phyloP scores from a whole-genome alignment of 2,329 filamentous ascomycete species.

The Coleophoma cylindrospora region DNA sequence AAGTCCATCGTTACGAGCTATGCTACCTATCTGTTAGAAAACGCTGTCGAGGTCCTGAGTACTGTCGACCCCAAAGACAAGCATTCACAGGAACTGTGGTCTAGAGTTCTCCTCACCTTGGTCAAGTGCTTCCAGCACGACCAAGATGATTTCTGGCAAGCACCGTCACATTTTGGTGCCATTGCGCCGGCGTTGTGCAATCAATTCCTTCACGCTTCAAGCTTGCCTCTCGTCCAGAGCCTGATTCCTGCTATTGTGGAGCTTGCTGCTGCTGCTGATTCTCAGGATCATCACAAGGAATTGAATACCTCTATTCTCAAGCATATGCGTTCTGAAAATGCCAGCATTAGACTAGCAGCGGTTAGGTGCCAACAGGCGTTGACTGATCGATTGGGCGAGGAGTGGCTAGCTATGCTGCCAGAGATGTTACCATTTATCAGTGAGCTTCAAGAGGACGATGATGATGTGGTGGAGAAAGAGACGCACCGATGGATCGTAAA shows the following conservation, averaged over 20 bases:
- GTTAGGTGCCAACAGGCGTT: constrained; percentile 77
- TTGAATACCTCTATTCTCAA: constrained; percentile 76
- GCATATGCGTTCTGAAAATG: constrained; percentile 68
- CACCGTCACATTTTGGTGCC: constrained; percentile 75
- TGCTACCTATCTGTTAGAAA: constrained; percentile 77
- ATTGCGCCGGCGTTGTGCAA: constrained; percentile 65
- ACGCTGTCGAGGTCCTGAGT: constrained; percentile 59
- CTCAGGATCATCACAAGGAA: constrained; percentile 84
- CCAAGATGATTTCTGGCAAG: constrained; percentile 94
- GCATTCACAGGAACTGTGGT: constrained; percentile 58
- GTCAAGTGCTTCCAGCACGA: constrained; percentile 78
- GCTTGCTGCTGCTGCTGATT: constrained; percentile 75
- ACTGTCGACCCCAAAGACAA: constrained; percentile 37
- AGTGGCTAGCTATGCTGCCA: constrained; percentile 85
- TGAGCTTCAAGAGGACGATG: constrained; percentile 93
- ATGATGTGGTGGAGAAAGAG: constrained; percentile 87
- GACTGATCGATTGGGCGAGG: constrained; percentile 78
- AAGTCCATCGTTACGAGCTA: constrained; percentile 95
- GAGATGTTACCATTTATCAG: constrained; percentile 97
- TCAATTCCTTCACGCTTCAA: constrained; percentile 52
- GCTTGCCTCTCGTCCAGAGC: constrained; percentile 39
- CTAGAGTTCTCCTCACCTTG: constrained; percentile 65
- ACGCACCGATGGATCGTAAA: constrained; percentile 84
- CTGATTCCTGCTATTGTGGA: constrained; percentile 74
- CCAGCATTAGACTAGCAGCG: constrained; percentile 71